These are phyloP conservation scores for Paecilomyces fulvus DNA, from an alignment of 2,329 filamentous ascomycete species.

Conservation along the genomic window DNA sequence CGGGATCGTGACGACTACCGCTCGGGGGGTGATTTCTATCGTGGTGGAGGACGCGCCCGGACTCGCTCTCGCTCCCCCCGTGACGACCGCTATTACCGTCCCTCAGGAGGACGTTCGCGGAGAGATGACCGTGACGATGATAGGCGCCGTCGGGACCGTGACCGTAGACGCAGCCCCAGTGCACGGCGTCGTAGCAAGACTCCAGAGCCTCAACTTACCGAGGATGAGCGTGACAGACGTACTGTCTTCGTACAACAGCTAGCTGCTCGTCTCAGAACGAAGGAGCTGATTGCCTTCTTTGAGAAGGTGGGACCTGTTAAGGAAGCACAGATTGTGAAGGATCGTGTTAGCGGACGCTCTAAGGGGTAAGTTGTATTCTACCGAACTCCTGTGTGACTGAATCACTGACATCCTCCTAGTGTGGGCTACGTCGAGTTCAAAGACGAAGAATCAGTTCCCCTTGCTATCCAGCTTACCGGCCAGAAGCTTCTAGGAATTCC, in stretches of 20 bases:
- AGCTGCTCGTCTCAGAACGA: constrained; percentile 82
- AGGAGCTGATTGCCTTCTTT: constrained; percentile 90
- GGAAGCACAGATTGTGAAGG: constrained; percentile 97
- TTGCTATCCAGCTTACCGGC: constrained; percentile 95
- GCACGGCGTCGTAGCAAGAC: constrained; percentile 38
- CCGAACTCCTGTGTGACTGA: constrained; percentile 16
- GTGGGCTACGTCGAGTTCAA: constrained; percentile 99
- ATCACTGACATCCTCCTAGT: constrained; percentile 41
- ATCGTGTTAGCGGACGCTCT: constrained; percentile 89
- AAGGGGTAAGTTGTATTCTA: constrained; percentile 67
- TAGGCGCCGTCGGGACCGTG: constrained; percentile 44
- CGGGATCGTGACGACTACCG: constrained; percentile 53
- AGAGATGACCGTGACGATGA: constrained; percentile 41
- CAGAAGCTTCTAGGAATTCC: constrained; percentile 98
- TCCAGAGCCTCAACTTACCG: constrained; percentile 66
- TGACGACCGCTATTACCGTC: constrained; percentile 50
- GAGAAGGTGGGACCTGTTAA: constrained; percentile 91
- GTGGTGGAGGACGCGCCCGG: constrained; percentile 54
- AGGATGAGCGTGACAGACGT: constrained; percentile 92
- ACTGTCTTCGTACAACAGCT: constrained; percentile 99
- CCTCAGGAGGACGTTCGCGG: constrained; percentile 41
- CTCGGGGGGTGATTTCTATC: constrained; percentile 62
- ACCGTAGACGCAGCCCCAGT: constrained; percentile 38
- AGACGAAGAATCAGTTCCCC: constrained; percentile 83
- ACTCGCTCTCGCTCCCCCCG: constrained; percentile 65